phyloP scores from a whole-genome alignment of 495 filamentous ascomycete genomes.

The Evansstolkia leycettana region DNA sequence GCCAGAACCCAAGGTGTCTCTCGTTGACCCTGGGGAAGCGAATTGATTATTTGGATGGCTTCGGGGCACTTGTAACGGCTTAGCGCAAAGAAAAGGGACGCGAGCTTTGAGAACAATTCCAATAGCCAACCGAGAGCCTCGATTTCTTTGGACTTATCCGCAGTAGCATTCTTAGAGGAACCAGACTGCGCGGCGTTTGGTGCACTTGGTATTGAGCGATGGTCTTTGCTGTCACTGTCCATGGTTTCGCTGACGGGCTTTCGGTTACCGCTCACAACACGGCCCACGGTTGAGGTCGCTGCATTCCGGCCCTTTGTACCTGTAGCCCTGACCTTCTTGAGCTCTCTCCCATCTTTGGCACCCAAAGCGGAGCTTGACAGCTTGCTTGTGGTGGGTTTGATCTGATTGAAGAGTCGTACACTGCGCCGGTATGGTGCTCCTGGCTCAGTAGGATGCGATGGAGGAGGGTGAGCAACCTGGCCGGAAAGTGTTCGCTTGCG shows the following conservation, averaged over 20 bases:
- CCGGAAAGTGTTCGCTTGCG: slow-evolving; percentile 82
- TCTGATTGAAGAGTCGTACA: slow-evolving; percentile 62
- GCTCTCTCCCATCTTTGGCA: slow-evolving; percentile 51
- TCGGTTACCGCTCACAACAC: slow-evolving; percentile 76
- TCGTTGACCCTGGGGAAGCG: slow-evolving; percentile 59
- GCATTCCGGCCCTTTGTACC: slow-evolving; percentile 41
- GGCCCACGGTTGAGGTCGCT: slow-evolving; percentile 53
- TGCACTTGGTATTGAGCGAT: slow-evolving; percentile 13
- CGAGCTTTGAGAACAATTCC: slow-evolving; percentile 75
- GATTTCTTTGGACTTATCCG: slow-evolving; percentile 46
- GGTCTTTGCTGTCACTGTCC: slow-evolving; percentile 54
- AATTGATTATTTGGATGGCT: slow-evolving; percentile 57
- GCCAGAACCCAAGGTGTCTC: slow-evolving; percentile 94
- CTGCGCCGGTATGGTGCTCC: slow-evolving; percentile 66
- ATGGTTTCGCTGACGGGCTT: slow-evolving; percentile 49
- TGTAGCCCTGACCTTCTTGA: slow-evolving; percentile 66
- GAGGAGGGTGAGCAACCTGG: slow-evolving; percentile 51
- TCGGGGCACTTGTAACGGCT: slow-evolving; percentile 67
- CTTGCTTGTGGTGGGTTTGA: slow-evolving; percentile 49
- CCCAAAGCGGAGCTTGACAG: slow-evolving; percentile 37
- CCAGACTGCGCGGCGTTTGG: too few species aligned
- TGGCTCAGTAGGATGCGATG: slow-evolving; percentile 43
- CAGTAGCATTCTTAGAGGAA: slow-evolving; percentile 11
- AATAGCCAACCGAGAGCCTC: slow-evolving; percentile 68
- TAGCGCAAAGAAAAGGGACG: slow-evolving; percentile 62